Conservation (phyloP, 495 filamentous ascomycete species). For the Penicillium waksmanii region DNA sequence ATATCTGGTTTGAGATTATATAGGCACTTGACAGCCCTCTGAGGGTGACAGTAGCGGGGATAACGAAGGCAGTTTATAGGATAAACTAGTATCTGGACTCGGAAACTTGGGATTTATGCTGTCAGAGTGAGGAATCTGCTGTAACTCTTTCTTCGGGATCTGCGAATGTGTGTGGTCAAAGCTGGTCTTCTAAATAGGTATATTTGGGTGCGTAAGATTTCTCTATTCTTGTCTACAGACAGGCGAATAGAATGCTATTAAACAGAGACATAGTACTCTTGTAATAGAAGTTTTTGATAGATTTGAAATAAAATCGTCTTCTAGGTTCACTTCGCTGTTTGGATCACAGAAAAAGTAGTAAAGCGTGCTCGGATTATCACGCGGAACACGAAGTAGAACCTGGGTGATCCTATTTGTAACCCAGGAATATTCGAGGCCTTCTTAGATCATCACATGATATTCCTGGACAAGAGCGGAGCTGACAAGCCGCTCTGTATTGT, state of each 20-base stretch:
- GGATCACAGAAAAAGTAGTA: constrained; percentile 44
- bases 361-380: constrained; percentile 38
- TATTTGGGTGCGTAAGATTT: constrained; percentile 21
- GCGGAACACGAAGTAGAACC: constrained; percentile 37
- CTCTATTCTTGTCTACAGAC: constrained; percentile 36
- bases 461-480: constrained; percentile 28
- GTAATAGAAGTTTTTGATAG: constrained; percentile 24
- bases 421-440: constrained; percentile 35
- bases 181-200: constrained; percentile 28
- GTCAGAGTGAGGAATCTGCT: constrained; percentile 22
- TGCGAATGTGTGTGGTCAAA: constrained; percentile 28
- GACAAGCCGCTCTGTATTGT: constrained; percentile 29
- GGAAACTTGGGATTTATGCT: constrained; percentile 17
- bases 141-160: constrained; percentile 25
- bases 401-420: constrained; percentile 35
- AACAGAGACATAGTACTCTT: constrained; percentile 31
- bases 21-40: constrained; percentile 15
- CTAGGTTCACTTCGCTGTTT: constrained; percentile 29
- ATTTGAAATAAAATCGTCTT: constrained; percentile 2
- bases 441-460: constrained; percentile 37
- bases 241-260: constrained; percentile 32
- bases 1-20: constrained; percentile 12
- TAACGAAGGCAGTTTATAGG: constrained; percentile 26
- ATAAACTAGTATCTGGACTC: constrained; percentile 23
- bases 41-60: constrained; percentile 19